Percentiles rank a stretch among this genome's conserved stretches.
phyloP scores from a whole-genome alignment of 2,329 filamentous ascomycete genomes.

The Capronia coronata region DNA sequence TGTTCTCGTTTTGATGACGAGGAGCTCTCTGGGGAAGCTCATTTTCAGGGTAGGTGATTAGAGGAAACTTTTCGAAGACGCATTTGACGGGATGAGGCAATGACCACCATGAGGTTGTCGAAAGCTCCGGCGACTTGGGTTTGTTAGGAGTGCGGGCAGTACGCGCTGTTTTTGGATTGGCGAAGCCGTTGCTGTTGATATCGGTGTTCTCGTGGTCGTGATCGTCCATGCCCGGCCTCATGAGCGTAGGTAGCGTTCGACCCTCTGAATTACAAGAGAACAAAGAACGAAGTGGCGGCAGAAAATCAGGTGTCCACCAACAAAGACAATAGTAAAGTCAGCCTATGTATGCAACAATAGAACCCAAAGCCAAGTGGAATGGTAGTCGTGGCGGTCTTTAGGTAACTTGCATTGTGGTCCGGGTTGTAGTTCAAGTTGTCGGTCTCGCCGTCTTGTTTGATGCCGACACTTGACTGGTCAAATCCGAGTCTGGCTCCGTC shows the following conservation, averaged over 20 bases:
- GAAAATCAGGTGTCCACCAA: no score
- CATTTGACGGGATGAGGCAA: slow-evolving; percentile 67
- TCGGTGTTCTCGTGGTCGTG: neutral
- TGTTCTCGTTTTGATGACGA: slow-evolving; percentile 44
- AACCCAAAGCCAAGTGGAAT: no score
- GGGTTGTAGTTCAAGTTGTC: no score
- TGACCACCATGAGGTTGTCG: slow-evolving; percentile 30
- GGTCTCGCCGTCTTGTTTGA: no score
- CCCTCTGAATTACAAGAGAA: neutral
- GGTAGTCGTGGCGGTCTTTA: neutral
- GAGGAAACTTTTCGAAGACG: slow-evolving; percentile 78
- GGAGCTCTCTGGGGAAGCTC: slow-evolving; percentile 61
- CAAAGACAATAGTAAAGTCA: no score
- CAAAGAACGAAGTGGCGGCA: slow-evolving; percentile 1
- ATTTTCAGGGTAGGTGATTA: slow-evolving; percentile 68
- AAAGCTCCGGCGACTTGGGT: neutral
- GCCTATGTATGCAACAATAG: no score
- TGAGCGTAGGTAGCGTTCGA: neutral
- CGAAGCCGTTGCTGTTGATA: no score
- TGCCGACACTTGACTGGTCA: no score
- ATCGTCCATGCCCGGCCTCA: slow-evolving; percentile 4
- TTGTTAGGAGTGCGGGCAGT: neutral
- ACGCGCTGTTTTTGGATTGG: neutral
- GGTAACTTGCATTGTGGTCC: no score
- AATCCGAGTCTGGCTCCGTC: neutral